A percentile compares a stretch with the other conserved stretches of the same genome.
Conservation (phyloP, 345 rosid genomes). For the Rhodomyrtus tomentosa region DNA sequence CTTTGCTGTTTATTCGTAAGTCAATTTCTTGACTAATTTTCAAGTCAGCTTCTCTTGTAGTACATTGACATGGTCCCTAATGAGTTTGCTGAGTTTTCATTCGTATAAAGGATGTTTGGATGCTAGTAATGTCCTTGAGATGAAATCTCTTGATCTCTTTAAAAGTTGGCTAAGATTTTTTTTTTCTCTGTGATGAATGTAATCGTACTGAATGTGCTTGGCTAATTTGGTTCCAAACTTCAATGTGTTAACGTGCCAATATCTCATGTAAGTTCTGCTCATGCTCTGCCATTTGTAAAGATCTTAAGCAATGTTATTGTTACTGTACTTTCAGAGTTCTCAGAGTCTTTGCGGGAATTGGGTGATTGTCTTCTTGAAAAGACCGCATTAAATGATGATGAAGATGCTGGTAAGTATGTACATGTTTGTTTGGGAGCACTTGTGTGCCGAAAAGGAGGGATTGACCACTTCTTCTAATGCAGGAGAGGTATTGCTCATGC, state of each 20-base stretch:
- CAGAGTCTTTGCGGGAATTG: slow-evolving; percentile 79
- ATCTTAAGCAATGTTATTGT: not conserved
- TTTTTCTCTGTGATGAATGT: not conserved
- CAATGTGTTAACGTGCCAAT: not conserved
- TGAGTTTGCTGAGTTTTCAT: not conserved
- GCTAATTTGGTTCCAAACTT: not conserved
- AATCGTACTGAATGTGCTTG: not conserved
- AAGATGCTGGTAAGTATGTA: slow-evolving; percentile 73
- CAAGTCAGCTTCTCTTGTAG: not conserved
- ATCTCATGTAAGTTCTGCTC: not conserved
- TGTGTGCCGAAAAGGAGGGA: not conserved
- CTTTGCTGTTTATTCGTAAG: not conserved
- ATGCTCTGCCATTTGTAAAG: not conserved
- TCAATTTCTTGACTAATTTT: not conserved
- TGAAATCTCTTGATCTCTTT: not conserved
- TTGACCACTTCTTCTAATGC: slow-evolving; percentile 8
- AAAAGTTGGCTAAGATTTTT: not conserved
- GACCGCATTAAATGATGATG: slow-evolving; percentile 66
- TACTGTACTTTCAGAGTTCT: slow-evolving; percentile 63
- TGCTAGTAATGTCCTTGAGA: not conserved
- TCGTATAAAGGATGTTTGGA: not conserved
- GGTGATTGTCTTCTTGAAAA: slow-evolving; percentile 83
- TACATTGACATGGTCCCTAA: not conserved
- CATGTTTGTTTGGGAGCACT: not conserved
- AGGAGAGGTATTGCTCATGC: slow-evolving; percentile 73